Base-by-base conservation (phyloP, 192 early-diverging fungal genomes). In the Spizellomyces punctatus region DNA sequence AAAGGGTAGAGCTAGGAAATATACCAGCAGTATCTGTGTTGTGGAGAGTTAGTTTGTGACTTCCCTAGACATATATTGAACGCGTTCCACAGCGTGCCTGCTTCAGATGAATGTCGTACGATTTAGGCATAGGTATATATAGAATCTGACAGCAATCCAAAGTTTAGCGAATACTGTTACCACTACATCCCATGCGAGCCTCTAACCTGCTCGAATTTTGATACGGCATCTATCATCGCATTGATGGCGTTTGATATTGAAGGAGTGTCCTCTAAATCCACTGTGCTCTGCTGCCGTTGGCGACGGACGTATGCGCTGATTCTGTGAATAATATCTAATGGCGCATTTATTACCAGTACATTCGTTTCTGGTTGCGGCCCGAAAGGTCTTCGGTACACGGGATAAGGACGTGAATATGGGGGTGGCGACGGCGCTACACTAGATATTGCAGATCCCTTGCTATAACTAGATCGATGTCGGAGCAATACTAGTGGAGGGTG, bases 71-170 rank as follows among this genome's bases (percentile, higher is more conserved):
- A 36, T 17, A 22, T 19, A 17, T 4, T 12, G 12, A 17, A 61
- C 2, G 59, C 4, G 14, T 36, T 12, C 0, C 14, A 61, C 1
- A 48, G 12, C 16, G 0, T 47, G 76, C 72, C 66, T 96, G 94
- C 66, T 89, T 87, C 67, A 96, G 75, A 73, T 95, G 93, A 60
- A 93, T 89, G 17, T 90, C 84, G 59, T 94, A 95, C 10, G 91
- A 89, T 27, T 86, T 70, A 14, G 93, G 94, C 52, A 96, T 92
- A 4, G 94, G 94, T 21, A 66, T 79, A 72, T 70, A 80, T 58
- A 78, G 75, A 74, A 72, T 54, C 74, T 89, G 70, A 75, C 75
- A 17, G 68, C 60, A 10, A 59, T 43, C 7, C 27, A 6, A 9
- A 2, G 0, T 16, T 16, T 16, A 46, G 63, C 44, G 63, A 12